Evolutionary conservation across 768 basidiomycete species (phyloP).

Genomic region (Mycena epipterygia): DNA sequence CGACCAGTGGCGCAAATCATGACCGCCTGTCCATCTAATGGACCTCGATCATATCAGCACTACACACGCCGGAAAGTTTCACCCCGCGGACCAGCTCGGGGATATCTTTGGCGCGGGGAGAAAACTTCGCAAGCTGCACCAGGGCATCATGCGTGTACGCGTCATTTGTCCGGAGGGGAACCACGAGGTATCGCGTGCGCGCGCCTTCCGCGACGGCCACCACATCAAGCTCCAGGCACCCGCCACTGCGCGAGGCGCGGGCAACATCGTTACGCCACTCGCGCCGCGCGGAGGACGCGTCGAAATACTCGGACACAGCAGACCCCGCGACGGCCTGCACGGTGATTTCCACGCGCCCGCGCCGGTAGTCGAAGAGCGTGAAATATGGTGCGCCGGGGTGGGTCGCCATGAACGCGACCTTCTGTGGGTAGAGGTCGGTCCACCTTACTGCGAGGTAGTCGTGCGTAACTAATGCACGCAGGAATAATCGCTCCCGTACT

Average conservation of each 20-base stretch:
- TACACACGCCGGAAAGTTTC: no score
- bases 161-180: not conserved
- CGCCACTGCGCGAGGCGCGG: conserved; percentile 60
- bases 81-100: not conserved
- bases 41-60: no score
- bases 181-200: not conserved
- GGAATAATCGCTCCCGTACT: not conserved
- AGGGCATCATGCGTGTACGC: not conserved
- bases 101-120: not conserved
- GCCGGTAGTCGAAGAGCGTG: not conserved
- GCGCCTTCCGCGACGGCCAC: conserved; percentile 40
- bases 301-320: not conserved
- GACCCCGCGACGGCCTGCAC: not conserved
- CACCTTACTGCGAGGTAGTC: not conserved
- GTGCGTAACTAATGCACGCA: not conserved
- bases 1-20: no score
- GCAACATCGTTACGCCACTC: not conserved
- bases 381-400: not conserved
- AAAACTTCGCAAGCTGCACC: not conserved
- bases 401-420: not conserved
- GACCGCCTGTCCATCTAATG: no score
- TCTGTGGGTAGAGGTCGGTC: not conserved
- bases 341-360: not conserved
- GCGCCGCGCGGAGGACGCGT: not conserved
- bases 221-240: conserved; percentile 92